A percentile compares a stretch with the other conserved stretches of the same genome.
These are phyloP conservation scores for Entomophthora muscae DNA, from an alignment of 371 early-diverging fungal species.

Conservation along the genomic window DNA sequence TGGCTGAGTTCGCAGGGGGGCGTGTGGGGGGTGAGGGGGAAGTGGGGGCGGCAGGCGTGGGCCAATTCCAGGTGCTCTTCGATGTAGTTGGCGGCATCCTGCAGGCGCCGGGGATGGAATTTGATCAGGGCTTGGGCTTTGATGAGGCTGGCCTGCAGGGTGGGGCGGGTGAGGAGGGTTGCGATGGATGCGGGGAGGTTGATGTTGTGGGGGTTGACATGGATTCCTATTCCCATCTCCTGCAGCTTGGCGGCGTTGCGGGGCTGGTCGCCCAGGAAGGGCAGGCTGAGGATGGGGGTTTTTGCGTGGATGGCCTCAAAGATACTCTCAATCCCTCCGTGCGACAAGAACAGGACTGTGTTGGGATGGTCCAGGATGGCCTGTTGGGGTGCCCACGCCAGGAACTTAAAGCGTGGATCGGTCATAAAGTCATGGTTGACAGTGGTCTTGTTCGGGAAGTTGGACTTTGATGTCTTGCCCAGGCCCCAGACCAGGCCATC, in stretches of 20 bases:
- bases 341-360: constrained; percentile 4
- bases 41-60: background rate
- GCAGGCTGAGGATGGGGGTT: constrained; percentile 7
- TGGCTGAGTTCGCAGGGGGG: background rate
- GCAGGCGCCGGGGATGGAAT: background rate
- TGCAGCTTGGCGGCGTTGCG: background rate
- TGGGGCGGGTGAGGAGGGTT: no score
- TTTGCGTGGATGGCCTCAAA: constrained; percentile 4
- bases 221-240: background rate
- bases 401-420: no score
- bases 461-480: background rate
- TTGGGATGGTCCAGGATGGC: constrained; percentile 6
- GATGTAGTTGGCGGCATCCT: background rate
- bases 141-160: background rate
- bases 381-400: constrained; percentile 3
- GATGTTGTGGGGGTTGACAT: background rate
- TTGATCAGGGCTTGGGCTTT: background rate
- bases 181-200: background rate
- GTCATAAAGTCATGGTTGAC: no score
- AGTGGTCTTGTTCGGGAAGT: constrained; percentile 6
- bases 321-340: constrained; percentile 6
- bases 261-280: constrained; percentile 7
- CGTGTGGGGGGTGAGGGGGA: background rate
- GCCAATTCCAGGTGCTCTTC: background rate
- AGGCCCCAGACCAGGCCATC: constrained; percentile 9